phyloP scores from a whole-genome alignment of 2,329 filamentous ascomycete species.

The Aspergillus ruber region DNA sequence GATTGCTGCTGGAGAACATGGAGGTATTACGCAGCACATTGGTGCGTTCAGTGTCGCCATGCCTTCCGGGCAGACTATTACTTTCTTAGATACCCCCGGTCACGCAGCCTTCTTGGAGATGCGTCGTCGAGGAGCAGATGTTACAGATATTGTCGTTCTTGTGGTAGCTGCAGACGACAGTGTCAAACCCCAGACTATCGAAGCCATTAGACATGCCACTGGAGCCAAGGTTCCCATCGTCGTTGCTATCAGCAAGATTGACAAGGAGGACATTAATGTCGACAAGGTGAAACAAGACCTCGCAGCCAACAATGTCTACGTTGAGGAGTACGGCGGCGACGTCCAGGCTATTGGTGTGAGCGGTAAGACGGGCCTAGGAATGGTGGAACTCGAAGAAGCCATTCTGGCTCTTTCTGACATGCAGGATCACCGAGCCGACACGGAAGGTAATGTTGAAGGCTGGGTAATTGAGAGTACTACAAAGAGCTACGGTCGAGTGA shows the following conservation, averaged over 20 bases:
- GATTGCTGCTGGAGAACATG: slow-evolving; percentile 83
- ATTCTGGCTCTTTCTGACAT: slow-evolving; percentile 81
- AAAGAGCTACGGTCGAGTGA: slow-evolving; percentile 75
- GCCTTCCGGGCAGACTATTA: slow-evolving; percentile 80
- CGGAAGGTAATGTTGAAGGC: slow-evolving; percentile 72
- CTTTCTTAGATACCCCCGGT: slow-evolving; percentile 93
- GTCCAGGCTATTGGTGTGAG: slow-evolving; percentile 87
- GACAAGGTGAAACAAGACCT: slow-evolving; percentile 86
- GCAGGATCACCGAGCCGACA: slow-evolving; percentile 79
- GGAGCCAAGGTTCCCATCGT: slow-evolving; percentile 87
- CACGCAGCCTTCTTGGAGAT: slow-evolving; percentile 94
- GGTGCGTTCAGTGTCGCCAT: slow-evolving; percentile 91
- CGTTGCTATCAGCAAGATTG: slow-evolving; percentile 95
- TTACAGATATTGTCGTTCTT: slow-evolving; percentile 93
- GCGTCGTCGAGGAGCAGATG: slow-evolving; percentile 89
- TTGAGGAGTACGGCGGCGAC: slow-evolving; percentile 93
- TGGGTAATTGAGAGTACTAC: slow-evolving; percentile 91
- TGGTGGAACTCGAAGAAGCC: slow-evolving; percentile 86
- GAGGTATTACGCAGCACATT: slow-evolving; percentile 97
- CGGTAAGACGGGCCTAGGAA: slow-evolving; percentile 88
- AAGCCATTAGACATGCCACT: slow-evolving; percentile 90
- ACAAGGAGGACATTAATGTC: slow-evolving; percentile 74
- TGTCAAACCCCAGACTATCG: slow-evolving; percentile 93
- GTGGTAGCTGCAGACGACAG: slow-evolving; percentile 96
- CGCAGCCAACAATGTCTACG: slow-evolving; percentile 72